phyloP scores from a whole-genome alignment of 2,329 filamentous ascomycete species.

The Fusarium domesticum region DNA sequence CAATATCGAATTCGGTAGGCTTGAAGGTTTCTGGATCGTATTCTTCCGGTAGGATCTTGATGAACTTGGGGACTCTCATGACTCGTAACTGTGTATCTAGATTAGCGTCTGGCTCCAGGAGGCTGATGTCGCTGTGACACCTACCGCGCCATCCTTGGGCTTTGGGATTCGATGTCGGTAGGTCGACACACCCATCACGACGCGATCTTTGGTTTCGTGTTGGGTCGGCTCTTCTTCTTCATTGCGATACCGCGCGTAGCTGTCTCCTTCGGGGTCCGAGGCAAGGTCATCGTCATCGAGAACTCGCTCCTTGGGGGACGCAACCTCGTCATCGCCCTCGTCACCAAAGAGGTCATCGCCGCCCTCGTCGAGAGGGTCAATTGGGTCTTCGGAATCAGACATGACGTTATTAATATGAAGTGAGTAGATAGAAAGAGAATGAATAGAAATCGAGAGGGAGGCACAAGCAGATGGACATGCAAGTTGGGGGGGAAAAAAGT shows the following conservation, averaged over 20 bases:
- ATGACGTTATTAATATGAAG: no score
- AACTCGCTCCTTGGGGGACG: conserved; percentile 60
- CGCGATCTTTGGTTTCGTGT: conserved; percentile 50
- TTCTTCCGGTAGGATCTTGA: conserved; percentile 64
- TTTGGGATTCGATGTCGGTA: conserved; percentile 69
- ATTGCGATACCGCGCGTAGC: conserved; percentile 40
- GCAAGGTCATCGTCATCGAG: conserved; percentile 60
- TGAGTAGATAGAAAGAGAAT: no score
- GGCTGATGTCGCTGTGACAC: conserved; percentile 22
- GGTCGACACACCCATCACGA: conserved; percentile 62
- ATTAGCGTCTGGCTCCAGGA: conserved; percentile 7
- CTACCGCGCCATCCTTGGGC: conserved; percentile 66
- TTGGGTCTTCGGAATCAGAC: conserved; percentile 56
- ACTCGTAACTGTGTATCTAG: conserved; percentile 57
- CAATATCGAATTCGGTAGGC: conserved; percentile 53
- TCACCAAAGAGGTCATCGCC: conserved; percentile 63
- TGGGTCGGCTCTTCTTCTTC: conserved; percentile 45
- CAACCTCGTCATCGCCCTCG: conserved; percentile 54
- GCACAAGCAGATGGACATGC: background rate
- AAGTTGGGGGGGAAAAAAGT: background rate
- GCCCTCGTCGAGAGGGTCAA: conserved; percentile 52
- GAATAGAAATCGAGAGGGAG: no score
- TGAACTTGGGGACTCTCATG: conserved; percentile 68
- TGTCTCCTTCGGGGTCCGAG: conserved; percentile 48
- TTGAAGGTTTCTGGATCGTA: conserved; percentile 67